A percentile compares a stretch with the other conserved stretches of the same genome.
Evolutionary conservation across 441 rosid genomes (phyloP).

Genomic region (Sinapis alba): DNA sequence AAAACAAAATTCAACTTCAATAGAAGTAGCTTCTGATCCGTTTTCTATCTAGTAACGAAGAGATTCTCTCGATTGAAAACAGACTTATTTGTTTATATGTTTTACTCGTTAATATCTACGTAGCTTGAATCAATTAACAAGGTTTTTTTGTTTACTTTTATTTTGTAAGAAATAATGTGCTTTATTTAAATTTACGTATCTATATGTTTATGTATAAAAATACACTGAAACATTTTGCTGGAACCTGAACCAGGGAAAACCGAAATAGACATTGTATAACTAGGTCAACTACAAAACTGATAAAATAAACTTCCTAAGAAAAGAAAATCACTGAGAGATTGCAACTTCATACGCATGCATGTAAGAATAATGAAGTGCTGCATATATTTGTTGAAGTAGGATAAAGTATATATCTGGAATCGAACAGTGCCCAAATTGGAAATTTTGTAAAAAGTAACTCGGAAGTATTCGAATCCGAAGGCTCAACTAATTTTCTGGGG

Average conservation of each 20-base stretch:
- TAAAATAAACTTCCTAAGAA: not conserved
- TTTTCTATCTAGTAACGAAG: not conserved
- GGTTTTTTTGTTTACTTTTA: not conserved
- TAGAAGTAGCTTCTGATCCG: not conserved
- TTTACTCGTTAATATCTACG: not conserved
- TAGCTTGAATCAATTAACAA: not conserved
- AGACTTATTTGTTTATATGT: not conserved
- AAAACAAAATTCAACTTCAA: not conserved
- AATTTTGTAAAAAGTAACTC: too few species aligned
- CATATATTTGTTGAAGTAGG: too few species aligned
- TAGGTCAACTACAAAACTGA: conserved; percentile 9
- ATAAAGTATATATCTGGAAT: too few species aligned
- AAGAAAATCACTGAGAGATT: not conserved
- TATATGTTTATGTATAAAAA: not conserved
- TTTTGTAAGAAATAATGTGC: not conserved
- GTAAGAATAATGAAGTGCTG: conserved; percentile 7
- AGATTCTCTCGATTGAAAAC: not conserved
- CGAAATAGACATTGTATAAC: not conserved
- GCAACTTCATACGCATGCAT: conserved; percentile 22
- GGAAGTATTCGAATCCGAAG: too few species aligned
- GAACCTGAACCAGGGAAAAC: not conserved
- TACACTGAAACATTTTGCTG: not conserved
- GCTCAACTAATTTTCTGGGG: too few species aligned
- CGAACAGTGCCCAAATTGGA: too few species aligned
- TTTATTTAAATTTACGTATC: not conserved